Base-by-base conservation (phyloP, 129 eudicot species). In the Artemisia tridentata region DNA sequence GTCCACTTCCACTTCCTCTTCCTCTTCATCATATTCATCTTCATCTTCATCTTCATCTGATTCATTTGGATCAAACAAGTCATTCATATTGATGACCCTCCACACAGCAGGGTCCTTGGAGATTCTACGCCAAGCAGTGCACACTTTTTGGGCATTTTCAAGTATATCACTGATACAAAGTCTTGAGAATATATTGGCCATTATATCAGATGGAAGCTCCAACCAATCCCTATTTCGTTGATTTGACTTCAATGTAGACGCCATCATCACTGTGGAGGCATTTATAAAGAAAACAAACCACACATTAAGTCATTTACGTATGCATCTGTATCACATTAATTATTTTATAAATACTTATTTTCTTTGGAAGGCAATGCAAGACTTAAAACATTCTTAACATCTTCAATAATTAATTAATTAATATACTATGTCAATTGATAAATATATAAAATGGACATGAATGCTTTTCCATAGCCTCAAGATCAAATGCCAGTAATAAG, bases 81-180 rank as follows among this genome's bases (percentile, higher is more conserved):
- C 19, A 51, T 16, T 11, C 67, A 34, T 62, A 62, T 27, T 41
- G 41, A 62, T 62, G 18, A 62, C 67, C 12, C 67, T 62, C 67
- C 67, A 62, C 46, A 62, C 27, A 12, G 17, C 4, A 13, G 67
- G 67, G 67, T 62, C 67, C 18, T 34, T 62, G 47, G 43, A 62
- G 17, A 62, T 12, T 27, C 11, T 62, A n/a, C 41, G 41, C 67
- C 67, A 62, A 23, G 10, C 47, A 1, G 43, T 62, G 25, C 67
- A 62, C 67, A 62, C 67, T 23, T 62, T 27, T 17, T 62, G 67
- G 16, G 67, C 67, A 6, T n/a, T 27, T 43, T 20, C 15, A 62
- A 62, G 67, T 4, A 62, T 62, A 25, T 62, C 31, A 16, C 1
- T 12, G 8, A 16, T 7, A 51, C 56, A 15, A 51, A 51, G n/a